A percentile compares a stretch with the other conserved stretches of the same genome.
Evolutionary conservation across 768 basidiomycete species (phyloP).

Genomic region (Lactarius indigo): DNA sequence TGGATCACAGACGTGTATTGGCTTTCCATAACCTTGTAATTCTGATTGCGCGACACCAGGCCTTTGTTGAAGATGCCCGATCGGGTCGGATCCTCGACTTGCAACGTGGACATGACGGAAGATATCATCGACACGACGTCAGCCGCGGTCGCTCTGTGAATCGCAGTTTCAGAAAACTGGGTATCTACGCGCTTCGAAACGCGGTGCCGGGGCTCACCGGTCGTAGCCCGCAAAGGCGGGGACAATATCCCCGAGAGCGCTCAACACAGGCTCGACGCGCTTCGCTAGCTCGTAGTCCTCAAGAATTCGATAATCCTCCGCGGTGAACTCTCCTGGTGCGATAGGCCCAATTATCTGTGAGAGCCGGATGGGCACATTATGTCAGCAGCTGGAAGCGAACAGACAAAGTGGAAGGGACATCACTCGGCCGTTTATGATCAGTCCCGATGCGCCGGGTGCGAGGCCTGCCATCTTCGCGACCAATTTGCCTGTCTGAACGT

Average conservation of each 20-base stretch:
- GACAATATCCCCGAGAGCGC: conserved; percentile 56
- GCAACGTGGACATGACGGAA: conserved; percentile 68
- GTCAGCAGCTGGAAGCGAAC: conserved; percentile 4
- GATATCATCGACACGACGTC: conserved; percentile 62
- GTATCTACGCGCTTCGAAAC: neutral
- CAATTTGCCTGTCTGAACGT: conserved; percentile 42
- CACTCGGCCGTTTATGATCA: conserved; percentile 85
- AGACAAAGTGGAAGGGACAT: conserved; percentile 29
- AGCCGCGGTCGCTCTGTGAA: conserved; percentile 48
- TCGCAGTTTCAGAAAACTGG: neutral
- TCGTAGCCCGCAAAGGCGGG: conserved; percentile 27
- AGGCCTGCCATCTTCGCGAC: conserved; percentile 57
- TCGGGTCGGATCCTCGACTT: conserved; percentile 70
- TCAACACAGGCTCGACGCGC: conserved; percentile 63
- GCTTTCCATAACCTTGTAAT: conserved; percentile 57
- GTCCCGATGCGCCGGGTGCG: conserved; percentile 52
- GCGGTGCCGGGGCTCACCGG: neutral
- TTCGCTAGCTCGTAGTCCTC: conserved; percentile 70
- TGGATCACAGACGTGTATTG: conserved; percentile 58
- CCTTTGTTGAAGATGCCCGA: conserved; percentile 70
- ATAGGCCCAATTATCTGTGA: conserved; percentile 77
- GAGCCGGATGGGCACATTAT: too few species aligned
- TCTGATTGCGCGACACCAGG: conserved; percentile 52
- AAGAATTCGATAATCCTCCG: conserved; percentile 68
- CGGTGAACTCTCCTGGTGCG: conserved; percentile 49